Conservation (phyloP, 129 eudicot genomes). For the Oenanthe sinensis region DNA sequence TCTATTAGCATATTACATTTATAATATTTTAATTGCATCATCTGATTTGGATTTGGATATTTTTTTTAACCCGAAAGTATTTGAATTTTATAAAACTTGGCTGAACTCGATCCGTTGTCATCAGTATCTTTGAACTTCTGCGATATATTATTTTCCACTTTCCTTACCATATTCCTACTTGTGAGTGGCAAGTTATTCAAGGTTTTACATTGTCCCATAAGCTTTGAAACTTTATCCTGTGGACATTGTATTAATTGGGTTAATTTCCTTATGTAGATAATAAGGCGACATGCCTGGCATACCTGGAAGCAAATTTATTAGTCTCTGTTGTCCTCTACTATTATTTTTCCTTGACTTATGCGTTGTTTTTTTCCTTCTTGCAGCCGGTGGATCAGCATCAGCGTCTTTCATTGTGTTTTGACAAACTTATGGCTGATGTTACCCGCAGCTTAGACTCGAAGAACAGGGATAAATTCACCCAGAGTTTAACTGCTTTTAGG, state of each 20-base stretch:
- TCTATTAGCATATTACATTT: too few relatives aligned
- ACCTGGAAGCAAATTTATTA: neutral
- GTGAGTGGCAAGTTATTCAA: neutral
- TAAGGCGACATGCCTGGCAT: neutral
- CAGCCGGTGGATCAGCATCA: constrained; percentile 93
- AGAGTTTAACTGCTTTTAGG: constrained; percentile 69
- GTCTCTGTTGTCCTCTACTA: neutral
- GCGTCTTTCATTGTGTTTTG: constrained; percentile 81
- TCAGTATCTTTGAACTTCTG: neutral
- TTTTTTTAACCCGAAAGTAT: too few relatives aligned
- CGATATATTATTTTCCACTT: neutral
- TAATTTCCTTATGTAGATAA: neutral
- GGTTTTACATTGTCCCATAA: neutral
- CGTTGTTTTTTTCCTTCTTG: constrained; percentile 25
- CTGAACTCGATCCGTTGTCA: too few relatives aligned
- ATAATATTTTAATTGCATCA: too few relatives aligned
- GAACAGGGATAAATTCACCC: constrained; percentile 93
- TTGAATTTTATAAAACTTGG: too few relatives aligned
- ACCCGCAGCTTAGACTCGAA: constrained; percentile 83
- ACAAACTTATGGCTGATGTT: constrained; percentile 80
- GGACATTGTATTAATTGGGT: neutral
- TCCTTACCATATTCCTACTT: neutral
- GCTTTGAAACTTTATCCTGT: neutral
- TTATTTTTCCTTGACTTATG: neutral
- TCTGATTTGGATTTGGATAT: too few relatives aligned